A percentile compares a stretch with the other conserved stretches of the same genome.
Conservation (phyloP, 768 basidiomycete species). For the Phaeotremella fagi region DNA sequence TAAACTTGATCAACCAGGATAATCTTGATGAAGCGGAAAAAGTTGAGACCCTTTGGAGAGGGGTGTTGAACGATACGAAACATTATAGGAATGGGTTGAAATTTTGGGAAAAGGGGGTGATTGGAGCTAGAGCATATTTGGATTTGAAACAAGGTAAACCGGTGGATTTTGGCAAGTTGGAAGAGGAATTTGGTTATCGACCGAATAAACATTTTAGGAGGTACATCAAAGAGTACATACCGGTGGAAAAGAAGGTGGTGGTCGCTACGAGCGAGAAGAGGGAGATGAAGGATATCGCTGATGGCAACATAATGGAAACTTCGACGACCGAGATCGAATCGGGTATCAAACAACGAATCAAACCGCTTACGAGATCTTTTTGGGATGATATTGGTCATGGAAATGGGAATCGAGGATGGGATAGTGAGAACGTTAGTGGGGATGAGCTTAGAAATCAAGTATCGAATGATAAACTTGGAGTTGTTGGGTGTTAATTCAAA, state of each 20-base stretch:
- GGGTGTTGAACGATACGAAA: neutral
- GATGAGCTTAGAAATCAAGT: too few relatives aligned
- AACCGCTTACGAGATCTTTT: neutral
- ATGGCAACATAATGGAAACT: too few relatives aligned
- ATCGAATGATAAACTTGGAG: too few relatives aligned
- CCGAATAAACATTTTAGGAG: constrained; percentile 9
- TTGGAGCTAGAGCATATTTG: constrained; percentile 26
- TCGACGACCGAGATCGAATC: too few relatives aligned
- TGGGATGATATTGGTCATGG: neutral
- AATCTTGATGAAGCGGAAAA: constrained; percentile 11
- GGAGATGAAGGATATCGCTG: too few relatives aligned
- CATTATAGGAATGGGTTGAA: neutral
- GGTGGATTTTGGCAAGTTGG: constrained; percentile 13
- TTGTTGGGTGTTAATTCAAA: too few relatives aligned
- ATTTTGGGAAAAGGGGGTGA: constrained; percentile 20
- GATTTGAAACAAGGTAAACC: constrained; percentile 22
- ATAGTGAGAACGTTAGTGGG: neutral
- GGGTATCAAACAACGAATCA: neutral
- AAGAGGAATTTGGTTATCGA: constrained; percentile 12
- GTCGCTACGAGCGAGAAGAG: too few relatives aligned
- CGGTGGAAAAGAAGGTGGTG: neutral
- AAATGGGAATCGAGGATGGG: neutral
- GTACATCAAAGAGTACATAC: constrained; percentile 10
- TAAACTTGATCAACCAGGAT: constrained; percentile 6
- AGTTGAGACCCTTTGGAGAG: constrained; percentile 22